phyloP scores from a whole-genome alignment of 202 grass and related monocot species.

The Zizania palustris region DNA sequence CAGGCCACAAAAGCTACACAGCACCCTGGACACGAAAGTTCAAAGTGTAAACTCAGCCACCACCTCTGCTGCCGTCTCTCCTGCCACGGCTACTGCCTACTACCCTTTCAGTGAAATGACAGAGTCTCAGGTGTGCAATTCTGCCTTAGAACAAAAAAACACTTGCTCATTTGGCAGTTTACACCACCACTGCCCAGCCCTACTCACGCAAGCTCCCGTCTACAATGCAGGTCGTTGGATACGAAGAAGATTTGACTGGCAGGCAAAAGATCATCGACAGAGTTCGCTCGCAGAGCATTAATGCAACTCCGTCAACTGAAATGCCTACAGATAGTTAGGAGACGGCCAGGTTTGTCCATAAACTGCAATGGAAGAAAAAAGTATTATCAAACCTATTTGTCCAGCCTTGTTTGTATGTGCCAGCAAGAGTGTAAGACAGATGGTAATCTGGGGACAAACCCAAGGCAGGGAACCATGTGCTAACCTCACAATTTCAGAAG shows the following conservation, averaged over 20 bases:
- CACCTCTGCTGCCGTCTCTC: neutral
- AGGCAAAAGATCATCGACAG: conserved; percentile 95
- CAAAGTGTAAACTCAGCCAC: conserved; percentile 32
- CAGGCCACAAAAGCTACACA: conserved; percentile 63
- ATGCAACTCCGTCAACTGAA: conserved; percentile 47
- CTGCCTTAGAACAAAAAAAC: conserved; percentile 23
- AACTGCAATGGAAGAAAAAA: neutral
- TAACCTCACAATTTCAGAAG: conserved; percentile 5
- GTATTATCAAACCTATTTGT: neutral
- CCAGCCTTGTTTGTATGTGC: neutral
- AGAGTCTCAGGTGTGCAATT: conserved; percentile 71
- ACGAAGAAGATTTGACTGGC: conserved; percentile 86
- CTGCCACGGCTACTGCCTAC: conserved; percentile 37
- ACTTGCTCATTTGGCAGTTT: neutral
- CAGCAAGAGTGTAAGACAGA: neutral
- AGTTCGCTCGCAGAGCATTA: conserved; percentile 66
- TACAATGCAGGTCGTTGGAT: conserved; percentile 60
- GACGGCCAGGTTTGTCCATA: neutral
- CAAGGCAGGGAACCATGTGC: conserved; percentile 13
- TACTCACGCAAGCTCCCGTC: neutral
- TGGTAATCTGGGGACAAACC: conserved; percentile 28
- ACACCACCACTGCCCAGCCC: neutral
- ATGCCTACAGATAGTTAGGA: conserved; percentile 22
- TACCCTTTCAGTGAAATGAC: conserved; percentile 84
- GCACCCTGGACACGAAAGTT: conserved; percentile 24